phyloP scores from a whole-genome alignment of 306 rosid species.

The Vigna trinervia region DNA sequence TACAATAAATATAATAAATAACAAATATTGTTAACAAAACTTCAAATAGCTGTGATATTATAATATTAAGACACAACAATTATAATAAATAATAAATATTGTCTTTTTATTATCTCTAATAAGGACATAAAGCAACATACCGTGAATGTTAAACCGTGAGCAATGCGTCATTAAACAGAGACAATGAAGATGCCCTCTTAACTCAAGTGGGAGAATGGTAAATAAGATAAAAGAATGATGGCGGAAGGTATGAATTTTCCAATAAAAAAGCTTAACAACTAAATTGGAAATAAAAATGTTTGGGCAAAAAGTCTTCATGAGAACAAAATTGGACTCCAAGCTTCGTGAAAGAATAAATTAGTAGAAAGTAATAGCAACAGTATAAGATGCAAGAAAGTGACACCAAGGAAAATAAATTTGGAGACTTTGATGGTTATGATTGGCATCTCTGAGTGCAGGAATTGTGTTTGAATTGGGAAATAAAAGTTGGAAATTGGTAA shows the following conservation, averaged over 20 bases:
- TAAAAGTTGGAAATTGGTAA: background rate
- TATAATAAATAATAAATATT: too few species aligned
- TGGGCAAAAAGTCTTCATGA: constrained; percentile 9
- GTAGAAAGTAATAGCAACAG: background rate
- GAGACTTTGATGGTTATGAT: background rate
- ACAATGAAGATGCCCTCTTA: background rate
- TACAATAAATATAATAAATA: too few species aligned
- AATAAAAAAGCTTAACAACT: background rate
- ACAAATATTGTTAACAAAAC: too few species aligned
- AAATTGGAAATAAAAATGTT: background rate
- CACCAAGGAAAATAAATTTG: background rate
- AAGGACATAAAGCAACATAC: too few species aligned
- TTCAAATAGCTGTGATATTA: too few species aligned
- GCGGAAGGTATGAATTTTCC: background rate
- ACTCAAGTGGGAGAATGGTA: background rate
- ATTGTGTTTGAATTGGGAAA: background rate
- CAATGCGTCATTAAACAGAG: too few species aligned
- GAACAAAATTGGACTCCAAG: background rate
- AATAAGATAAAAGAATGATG: background rate
- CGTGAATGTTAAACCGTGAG: too few species aligned
- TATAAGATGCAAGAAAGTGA: background rate
- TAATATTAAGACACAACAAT: too few species aligned
- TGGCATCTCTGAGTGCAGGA: background rate
- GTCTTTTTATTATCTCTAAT: too few species aligned
- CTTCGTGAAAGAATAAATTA: background rate